These are phyloP conservation scores for Rhodotorula mucilaginosa DNA, from an alignment of 1,284 basidiomycete species.

Conservation along the genomic window DNA sequence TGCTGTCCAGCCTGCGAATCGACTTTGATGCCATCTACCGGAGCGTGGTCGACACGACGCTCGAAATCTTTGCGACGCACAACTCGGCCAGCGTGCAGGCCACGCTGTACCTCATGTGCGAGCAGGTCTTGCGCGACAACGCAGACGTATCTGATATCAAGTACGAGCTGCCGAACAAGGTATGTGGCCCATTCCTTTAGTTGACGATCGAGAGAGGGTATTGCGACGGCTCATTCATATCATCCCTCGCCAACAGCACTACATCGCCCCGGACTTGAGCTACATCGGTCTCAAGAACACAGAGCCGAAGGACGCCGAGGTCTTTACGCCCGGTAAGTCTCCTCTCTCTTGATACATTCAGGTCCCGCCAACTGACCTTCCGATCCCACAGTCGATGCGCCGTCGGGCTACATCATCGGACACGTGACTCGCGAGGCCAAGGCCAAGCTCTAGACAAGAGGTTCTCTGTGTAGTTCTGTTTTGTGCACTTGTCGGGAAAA, in stretches of 20 bases:
- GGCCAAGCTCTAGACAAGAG: constrained; percentile 26
- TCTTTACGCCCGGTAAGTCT: constrained; percentile 38
- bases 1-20: constrained; percentile 54
- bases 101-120: constrained; percentile 72
- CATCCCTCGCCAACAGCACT: too few relatives aligned
- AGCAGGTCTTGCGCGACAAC: constrained; percentile 67
- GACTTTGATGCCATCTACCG: constrained; percentile 52
- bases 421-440: constrained; percentile 39
- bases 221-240: too few relatives aligned
- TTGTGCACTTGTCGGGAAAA: neutral
- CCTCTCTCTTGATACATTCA: neutral
- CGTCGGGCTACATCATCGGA: constrained; percentile 44
- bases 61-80: constrained; percentile 80
- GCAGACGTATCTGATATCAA: constrained; percentile 61
- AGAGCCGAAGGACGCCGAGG: constrained; percentile 41
- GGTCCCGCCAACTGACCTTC: neutral
- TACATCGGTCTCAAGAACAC: constrained; percentile 41
- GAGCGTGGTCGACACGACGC: constrained; percentile 64
- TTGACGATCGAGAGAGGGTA: too few relatives aligned
- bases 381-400: neutral
- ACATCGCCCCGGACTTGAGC: constrained; percentile 55
- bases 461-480: neutral
- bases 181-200: too few relatives aligned
- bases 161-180: constrained; percentile 80
- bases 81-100: constrained; percentile 88